phyloP scores from a whole-genome alignment of 768 basidiomycete species.

The Saitozyma podzolica region DNA sequence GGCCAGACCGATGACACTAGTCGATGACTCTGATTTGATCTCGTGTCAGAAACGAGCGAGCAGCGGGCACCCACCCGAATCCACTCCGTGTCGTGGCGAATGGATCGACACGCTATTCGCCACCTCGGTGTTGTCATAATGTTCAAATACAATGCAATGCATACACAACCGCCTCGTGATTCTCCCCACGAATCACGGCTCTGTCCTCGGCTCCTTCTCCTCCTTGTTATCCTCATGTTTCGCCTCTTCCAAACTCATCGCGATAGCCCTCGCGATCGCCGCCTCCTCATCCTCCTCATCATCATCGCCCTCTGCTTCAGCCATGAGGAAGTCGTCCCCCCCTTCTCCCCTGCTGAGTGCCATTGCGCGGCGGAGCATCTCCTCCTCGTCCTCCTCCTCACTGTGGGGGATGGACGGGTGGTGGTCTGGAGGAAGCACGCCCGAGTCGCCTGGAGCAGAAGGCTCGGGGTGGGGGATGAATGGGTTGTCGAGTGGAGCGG shows the following conservation, averaged over 20 bases:
- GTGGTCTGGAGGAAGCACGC: slow-evolving; percentile 3
- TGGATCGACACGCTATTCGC: too few relatives aligned
- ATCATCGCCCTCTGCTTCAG: slow-evolving; percentile 54
- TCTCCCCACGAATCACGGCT: neutral
- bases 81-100: too few relatives aligned
- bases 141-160: neutral
- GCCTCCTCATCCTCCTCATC: slow-evolving; percentile 71
- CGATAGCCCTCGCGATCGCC: slow-evolving; percentile 84
- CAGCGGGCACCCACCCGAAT: too few relatives aligned
- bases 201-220: slow-evolving; percentile 10
- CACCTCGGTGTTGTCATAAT: too few relatives aligned
- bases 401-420: slow-evolving; percentile 2
- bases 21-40: too few relatives aligned
- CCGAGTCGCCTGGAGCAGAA: slow-evolving; percentile 17
- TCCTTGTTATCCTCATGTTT: slow-evolving; percentile 38
- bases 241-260: slow-evolving; percentile 71
- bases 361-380: slow-evolving; percentile 71
- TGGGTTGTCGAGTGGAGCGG: slow-evolving; percentile 45
- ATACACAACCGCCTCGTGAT: neutral
- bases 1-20: too few relatives aligned
- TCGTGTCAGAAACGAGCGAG: too few relatives aligned
- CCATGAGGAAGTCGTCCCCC: slow-evolving; percentile 57
- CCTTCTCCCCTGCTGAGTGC: slow-evolving; percentile 62
- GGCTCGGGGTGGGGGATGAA: slow-evolving; percentile 23
- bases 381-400: slow-evolving; percentile 68